phyloP scores from a whole-genome alignment of 805 yeast species.

The Saccharomycopsis sp. region DNA sequence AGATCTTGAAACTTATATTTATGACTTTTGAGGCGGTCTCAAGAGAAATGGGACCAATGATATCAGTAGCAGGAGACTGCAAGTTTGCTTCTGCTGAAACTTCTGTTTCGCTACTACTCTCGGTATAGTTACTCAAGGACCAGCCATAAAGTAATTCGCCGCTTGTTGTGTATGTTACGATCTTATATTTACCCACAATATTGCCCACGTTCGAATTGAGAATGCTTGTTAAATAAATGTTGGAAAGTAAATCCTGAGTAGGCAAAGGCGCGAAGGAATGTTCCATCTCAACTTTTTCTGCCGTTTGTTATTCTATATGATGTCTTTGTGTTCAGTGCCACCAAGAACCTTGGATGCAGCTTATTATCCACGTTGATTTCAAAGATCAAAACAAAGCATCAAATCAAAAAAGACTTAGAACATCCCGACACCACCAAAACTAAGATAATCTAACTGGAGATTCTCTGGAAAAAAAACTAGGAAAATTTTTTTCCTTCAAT shows the following conservation, averaged over 20 bases:
- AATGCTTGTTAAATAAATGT: constrained; percentile 9
- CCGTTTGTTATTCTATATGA: no score
- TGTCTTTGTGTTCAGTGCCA: no score
- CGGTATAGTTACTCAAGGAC: constrained; percentile 6
- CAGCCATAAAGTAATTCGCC: constrained; percentile 12
- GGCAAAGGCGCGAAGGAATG: constrained; percentile 6
- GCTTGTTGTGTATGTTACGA: background rate
- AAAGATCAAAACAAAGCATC: background rate
- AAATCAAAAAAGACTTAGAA: background rate
- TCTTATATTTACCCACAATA: constrained; percentile 1
- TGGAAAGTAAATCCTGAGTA: constrained; percentile 7
- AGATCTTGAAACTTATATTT: background rate
- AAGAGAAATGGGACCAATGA: background rate
- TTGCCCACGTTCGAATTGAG: constrained; percentile 7
- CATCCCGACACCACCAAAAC: background rate
- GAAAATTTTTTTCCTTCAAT: background rate
- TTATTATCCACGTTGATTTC: no score
- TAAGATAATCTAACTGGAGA: background rate
- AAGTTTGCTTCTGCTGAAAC: background rate
- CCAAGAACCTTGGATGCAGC: no score
- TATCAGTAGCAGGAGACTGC: background rate
- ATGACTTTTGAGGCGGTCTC: background rate
- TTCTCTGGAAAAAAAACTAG: background rate
- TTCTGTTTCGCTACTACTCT: background rate
- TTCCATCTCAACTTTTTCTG: background rate